Evolutionary conservation across 805 yeast genomes (phyloP).

Genomic region (Debaryomyces castellii): DNA sequence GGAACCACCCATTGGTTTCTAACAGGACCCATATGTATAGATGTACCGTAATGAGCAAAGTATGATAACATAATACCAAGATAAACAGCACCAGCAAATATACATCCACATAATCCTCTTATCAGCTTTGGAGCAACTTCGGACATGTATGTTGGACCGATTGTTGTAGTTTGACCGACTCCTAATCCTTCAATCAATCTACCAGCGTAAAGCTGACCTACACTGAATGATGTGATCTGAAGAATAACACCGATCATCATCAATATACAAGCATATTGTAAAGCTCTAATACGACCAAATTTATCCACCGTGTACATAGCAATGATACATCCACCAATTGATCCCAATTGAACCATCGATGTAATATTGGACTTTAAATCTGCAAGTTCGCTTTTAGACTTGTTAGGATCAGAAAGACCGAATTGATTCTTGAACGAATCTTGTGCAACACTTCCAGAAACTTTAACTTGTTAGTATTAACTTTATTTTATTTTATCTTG

Average conservation of each 20-base stretch:
- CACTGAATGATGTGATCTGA: slow-evolving; percentile 51
- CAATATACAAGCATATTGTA: slow-evolving; percentile 55
- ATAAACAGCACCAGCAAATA: slow-evolving; percentile 59
- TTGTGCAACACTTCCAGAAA: slow-evolving; percentile 47
- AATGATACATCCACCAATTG: slow-evolving; percentile 52
- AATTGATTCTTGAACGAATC: slow-evolving; percentile 40
- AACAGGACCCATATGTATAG: slow-evolving; percentile 38
- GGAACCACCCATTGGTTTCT: slow-evolving; percentile 55
- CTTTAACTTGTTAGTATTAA: not conserved
- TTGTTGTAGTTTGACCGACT: slow-evolving; percentile 75
- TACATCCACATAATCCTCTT: slow-evolving; percentile 60
- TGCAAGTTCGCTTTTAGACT: slow-evolving; percentile 36
- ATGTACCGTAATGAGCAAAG: slow-evolving; percentile 52
- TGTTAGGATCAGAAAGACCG: slow-evolving; percentile 42
- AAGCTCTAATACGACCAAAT: slow-evolving; percentile 64
- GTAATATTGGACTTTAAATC: slow-evolving; percentile 52
- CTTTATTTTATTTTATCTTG: too few species aligned
- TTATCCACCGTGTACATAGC: slow-evolving; percentile 61
- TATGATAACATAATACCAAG: slow-evolving; percentile 52
- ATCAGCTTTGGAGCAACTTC: slow-evolving; percentile 66
- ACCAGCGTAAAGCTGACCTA: slow-evolving; percentile 71
- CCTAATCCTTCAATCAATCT: slow-evolving; percentile 75
- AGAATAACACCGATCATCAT: slow-evolving; percentile 63
- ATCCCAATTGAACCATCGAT: slow-evolving; percentile 58
- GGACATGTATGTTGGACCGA: slow-evolving; percentile 80